Evolutionary conservation across 2,329 filamentous ascomycete genomes (phyloP), one percentile per base, ranked within the genome.

Genomic region (Aspergillus bombycis): DNA sequence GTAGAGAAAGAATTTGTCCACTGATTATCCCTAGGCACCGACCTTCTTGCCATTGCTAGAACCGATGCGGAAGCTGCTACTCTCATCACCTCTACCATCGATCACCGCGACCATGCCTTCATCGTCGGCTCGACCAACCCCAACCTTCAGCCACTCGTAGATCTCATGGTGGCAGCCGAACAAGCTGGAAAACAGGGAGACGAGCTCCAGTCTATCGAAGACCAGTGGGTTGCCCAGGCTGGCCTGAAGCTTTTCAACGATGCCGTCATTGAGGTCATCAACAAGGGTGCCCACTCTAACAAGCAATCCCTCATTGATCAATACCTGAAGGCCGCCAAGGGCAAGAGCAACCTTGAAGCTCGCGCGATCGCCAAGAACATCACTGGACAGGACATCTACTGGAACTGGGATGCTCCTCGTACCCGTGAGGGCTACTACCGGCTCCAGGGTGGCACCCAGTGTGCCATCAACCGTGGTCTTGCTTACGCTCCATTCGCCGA

Each of bases 41-140:
- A 99, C 75, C 89, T 99, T 66, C 82, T 99, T 45, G 92, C 93
- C 70, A 89, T 99, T 68, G 95, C 95, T 60, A 91, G 95, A 74
- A 99, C 95, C 63, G 95, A 99, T 81, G 96, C 95, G 71, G 95
- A 99, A 84, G 95, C 95, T 60, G 95, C 95, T 38, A 99, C 95
- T 5, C 89, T 99, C 72, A 96, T 99, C 83, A 96, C 93, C 67
- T 94, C 92, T 38, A 97, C 93, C 72, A 97, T 99, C 76, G 95
- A 99, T 81, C 90, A 91, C 63, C 91, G 95, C 72, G 95, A 99
- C 81, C 95, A 99, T 80, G 85, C 89, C 72, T 99, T 96, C 87
- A 93, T 99, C 78, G 82, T 96, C 38, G 95, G 95, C 70, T 83
- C 86, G 72, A 99, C 95, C 62, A 98, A 97, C 83, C 88, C 93